Base-by-base conservation (phyloP, 2,329 filamentous ascomycete species). In the Microdochium nivale region DNA sequence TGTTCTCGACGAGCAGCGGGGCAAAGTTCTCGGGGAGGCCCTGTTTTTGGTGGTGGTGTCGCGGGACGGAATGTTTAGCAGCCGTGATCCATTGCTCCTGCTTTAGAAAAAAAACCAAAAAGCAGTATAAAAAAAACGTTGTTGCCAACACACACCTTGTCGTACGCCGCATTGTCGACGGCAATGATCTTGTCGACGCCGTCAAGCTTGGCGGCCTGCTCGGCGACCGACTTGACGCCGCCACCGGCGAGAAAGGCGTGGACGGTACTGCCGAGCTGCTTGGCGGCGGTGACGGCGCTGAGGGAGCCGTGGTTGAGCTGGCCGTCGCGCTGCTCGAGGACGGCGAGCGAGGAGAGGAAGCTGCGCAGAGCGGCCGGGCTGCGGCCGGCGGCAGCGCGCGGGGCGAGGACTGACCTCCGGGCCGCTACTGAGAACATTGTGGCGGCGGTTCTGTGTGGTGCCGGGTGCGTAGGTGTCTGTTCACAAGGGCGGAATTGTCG, bases 11-110 rank as follows among this genome's bases (percentile, higher is more conserved):
- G 40, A 99, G 77, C 47, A 99, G 77, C 52, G 90, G 88, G n/a
- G 92, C 94, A 65, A 82, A 97, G 76, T 89, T 96, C 74, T 99
- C 94, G 50, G 94, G 84, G 2, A 99, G 80, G 49, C 90, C 90
- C 88, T 90, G 58, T 25, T 25, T 16, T 23, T 3, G 25, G 23
- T 25, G n/a, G 25, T 9, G 27, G 5, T 23, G 5, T 14, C 19
- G 48, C 2, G 21, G 25, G n/a, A 19, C 11, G 50, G 51, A 55
- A 25, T 24, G 30, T n/a, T 13, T 32, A 25, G 24, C 13, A 3
- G 23, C n/a, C n/a, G n/a, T n/a, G n/a, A n/a, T n/a, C n/a, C n/a
- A n/a, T n/a, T n/a, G n/a, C n/a, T n/a, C n/a, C n/a, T n/a, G n/a
- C n/a, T n/a, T n/a, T n/a, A n/a, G n/a, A n/a, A n/a, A n/a, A n/a